Percentiles rank a stretch among this genome's conserved stretches.
phyloP scores from a whole-genome alignment of 768 basidiomycete species.

The Termitomyces sp. region DNA sequence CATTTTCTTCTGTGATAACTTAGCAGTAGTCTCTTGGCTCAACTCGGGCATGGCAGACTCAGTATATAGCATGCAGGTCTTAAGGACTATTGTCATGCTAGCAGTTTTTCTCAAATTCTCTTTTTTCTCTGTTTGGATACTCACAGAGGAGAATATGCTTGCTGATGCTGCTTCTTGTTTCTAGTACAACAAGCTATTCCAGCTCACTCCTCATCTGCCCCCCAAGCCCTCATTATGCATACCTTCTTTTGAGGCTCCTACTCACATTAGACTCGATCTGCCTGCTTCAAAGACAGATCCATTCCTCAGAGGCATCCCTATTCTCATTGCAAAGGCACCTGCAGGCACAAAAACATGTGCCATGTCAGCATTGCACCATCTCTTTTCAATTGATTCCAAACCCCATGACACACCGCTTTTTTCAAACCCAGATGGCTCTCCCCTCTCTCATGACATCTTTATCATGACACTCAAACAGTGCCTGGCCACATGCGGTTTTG shows the following conservation, averaged over 20 bases:
- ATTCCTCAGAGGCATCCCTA: background rate
- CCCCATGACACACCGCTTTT: background rate
- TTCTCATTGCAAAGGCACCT: background rate
- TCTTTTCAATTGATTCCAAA: background rate
- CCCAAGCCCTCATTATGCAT: slow-evolving; percentile 22
- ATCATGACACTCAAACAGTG: background rate
- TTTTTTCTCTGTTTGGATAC: no score
- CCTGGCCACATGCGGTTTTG: background rate
- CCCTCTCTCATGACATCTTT: background rate
- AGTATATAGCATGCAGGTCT: no score
- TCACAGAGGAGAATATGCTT: slow-evolving; percentile 15
- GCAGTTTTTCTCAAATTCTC: slow-evolving; percentile 18
- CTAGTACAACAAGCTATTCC: slow-evolving; percentile 27
- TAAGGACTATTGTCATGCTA: no score
- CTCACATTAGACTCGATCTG: background rate
- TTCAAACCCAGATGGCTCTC: background rate
- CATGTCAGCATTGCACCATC: background rate
- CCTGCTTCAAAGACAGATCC: background rate
- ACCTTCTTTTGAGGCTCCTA: background rate
- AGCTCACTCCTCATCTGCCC: no score
- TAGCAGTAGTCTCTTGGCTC: no score
- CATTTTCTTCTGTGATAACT: no score
- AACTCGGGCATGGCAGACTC: slow-evolving; percentile 6
- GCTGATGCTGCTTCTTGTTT: slow-evolving; percentile 25
- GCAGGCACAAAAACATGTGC: background rate